Percentiles rank a stretch among this genome's conserved stretches.
phyloP scores from a whole-genome alignment of 1,284 basidiomycete genomes.

The Grifola frondosa region DNA sequence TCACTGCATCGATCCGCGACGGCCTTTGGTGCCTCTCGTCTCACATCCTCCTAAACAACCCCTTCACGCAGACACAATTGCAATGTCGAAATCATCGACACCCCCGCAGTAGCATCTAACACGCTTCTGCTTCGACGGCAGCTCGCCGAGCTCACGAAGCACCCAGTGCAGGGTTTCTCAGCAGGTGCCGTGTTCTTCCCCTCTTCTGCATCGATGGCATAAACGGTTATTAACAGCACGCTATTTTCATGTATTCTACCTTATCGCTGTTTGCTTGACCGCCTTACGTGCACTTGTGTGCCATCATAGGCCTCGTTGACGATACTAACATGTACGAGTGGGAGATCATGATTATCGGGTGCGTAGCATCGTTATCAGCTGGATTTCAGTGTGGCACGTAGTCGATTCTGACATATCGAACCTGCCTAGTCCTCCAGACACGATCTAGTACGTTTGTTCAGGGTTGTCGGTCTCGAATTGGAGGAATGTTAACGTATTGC shows the following conservation, averaged over 20 bases:
- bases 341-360: conserved; percentile 94
- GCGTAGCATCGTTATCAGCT: too few species aligned
- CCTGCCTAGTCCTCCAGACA: conserved; percentile 85
- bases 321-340: conserved; percentile 93
- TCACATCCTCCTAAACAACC: background rate
- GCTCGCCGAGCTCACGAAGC: conserved; percentile 83
- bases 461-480: background rate
- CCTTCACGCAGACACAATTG: background rate
- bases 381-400: too few species aligned
- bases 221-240: conserved; percentile 21
- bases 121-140: conserved; percentile 79
- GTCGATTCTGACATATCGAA: too few species aligned
- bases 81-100: conserved; percentile 25
- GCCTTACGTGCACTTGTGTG: conserved; percentile 22
- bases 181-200: conserved; percentile 56
- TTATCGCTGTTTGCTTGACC: background rate
- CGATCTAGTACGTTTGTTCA: conserved; percentile 68
- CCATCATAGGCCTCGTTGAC: conserved; percentile 76
- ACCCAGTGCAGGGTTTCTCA: conserved; percentile 91
- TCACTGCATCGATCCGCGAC: conserved; percentile 21
- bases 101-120: conserved; percentile 45
- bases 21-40: conserved; percentile 3
- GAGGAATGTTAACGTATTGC: conserved; percentile 1
- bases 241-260: too few species aligned
- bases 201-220: conserved; percentile 22